Base-by-base conservation (phyloP, 495 filamentous ascomycete genomes). In the Diplogelasinospora grovesii region DNA sequence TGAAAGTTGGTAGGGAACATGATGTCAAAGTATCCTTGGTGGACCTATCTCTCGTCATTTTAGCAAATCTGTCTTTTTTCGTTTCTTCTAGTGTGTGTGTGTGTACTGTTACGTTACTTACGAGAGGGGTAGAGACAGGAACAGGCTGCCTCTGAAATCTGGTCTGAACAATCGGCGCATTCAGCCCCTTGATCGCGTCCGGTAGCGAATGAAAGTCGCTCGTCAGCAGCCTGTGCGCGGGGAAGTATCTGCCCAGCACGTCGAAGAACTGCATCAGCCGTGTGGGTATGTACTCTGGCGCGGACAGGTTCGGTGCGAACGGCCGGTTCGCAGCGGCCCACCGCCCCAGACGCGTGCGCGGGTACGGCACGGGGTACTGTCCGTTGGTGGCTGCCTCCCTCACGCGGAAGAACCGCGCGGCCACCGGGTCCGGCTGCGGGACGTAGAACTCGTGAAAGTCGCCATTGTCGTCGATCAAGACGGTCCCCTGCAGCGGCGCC, bases 1-100 rank as follows among this genome's bases (percentile, higher is more conserved):
- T 75, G 70, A 62, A 97, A 99, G 57, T 99, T 81, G 9, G 90
- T 97, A 0, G 92, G 92, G 65, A 99, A 99, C 53, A 99, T 78
- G 59, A 99, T 96, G 61, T 97, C 93, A 52, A 99, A 99, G 63
- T 94, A 95, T 9, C 92, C 93, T 68, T 99, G 93, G 49, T 95
- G 87, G 13, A 96, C 87, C 87, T 93, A 48, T 37, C 29, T 32
- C 14, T 14, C 8, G 27, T n/a, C n/a, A n/a, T n/a, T n/a, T n/a
- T n/a, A n/a, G n/a, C n/a, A n/a, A n/a, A n/a, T n/a, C n/a, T n/a
- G n/a, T n/a, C n/a, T n/a, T n/a, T n/a, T n/a, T n/a, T n/a, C n/a
- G n/a, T n/a, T n/a, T n/a, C n/a, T n/a, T n/a, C n/a, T n/a, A n/a
- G n/a, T n/a, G n/a, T n/a, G n/a, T n/a, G n/a, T n/a, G n/a, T n/a